phyloP scores from a whole-genome alignment of 768 basidiomycete species.

The Boletus reticulatus region DNA sequence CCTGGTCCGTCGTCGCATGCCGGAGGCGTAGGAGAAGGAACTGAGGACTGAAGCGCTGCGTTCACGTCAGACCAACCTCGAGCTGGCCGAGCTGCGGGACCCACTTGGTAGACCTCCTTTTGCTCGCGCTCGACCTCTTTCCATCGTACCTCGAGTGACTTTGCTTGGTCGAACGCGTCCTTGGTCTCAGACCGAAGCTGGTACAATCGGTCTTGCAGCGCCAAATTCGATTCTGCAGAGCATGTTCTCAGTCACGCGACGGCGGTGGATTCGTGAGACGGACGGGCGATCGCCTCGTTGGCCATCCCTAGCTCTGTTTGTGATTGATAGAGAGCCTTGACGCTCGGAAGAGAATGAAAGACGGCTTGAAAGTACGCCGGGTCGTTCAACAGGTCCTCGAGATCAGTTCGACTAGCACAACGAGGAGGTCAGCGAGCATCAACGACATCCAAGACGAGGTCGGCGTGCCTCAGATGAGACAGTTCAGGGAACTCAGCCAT shows the following conservation, averaged over 20 bases:
- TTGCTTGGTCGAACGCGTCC: slow-evolving; percentile 85
- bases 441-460: slow-evolving; percentile 1
- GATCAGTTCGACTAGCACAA: slow-evolving; percentile 69
- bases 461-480: slow-evolving; percentile 63
- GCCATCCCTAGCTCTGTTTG: slow-evolving; percentile 79
- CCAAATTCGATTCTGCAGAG: slow-evolving; percentile 65
- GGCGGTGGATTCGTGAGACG: slow-evolving; percentile 29
- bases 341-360: slow-evolving; percentile 74
- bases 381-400: slow-evolving; percentile 86
- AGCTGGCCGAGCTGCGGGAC: slow-evolving; percentile 10
- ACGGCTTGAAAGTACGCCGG: slow-evolving; percentile 83
- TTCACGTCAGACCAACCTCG: slow-evolving; percentile 6
- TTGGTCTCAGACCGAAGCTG: slow-evolving; percentile 78
- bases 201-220: slow-evolving; percentile 74
- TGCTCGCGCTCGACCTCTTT: slow-evolving; percentile 87
- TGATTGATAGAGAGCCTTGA: slow-evolving; percentile 70
- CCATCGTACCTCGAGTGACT: slow-evolving; percentile 78
- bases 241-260: slow-evolving; percentile 7
- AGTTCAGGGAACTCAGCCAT: slow-evolving; percentile 72
- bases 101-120: slow-evolving; percentile 82
- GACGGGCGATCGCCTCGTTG: slow-evolving; percentile 86
- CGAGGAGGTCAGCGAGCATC: slow-evolving; percentile 7
- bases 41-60: slow-evolving; percentile 77
- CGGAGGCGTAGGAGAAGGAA: slow-evolving; percentile 86
- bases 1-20: slow-evolving; percentile 88